Evolutionary conservation across 768 basidiomycete genomes (phyloP).

Genomic region (Hortiboletus campestris): DNA sequence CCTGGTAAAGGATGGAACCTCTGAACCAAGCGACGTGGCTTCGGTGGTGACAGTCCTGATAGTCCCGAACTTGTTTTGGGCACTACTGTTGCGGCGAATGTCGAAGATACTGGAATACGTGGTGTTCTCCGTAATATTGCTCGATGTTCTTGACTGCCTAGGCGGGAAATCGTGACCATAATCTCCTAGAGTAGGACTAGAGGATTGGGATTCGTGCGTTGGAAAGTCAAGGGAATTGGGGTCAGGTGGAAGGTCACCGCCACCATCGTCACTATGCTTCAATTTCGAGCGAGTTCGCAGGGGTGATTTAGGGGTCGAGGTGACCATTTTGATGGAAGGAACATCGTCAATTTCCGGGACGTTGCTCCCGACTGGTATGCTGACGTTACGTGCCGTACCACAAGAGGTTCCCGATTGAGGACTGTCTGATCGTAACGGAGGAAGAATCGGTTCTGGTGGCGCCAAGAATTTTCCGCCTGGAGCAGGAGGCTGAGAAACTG

Average conservation of each 20-base stretch:
- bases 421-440: constrained; percentile 55
- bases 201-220: constrained; percentile 36
- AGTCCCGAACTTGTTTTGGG: constrained; percentile 68
- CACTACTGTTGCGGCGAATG: constrained; percentile 40
- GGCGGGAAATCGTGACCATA: constrained; percentile 36
- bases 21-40: constrained; percentile 60
- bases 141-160: constrained; percentile 65
- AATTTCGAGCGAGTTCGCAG: constrained; percentile 40
- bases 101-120: constrained; percentile 66
- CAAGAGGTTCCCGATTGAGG: constrained; percentile 45
- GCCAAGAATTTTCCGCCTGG: constrained; percentile 46
- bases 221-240: constrained; percentile 32
- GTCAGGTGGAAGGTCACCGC: constrained; percentile 7
- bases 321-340: constrained; percentile 33
- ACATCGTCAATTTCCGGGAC: constrained; percentile 37
- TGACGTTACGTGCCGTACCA: constrained; percentile 31
- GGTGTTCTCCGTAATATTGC: constrained; percentile 53
- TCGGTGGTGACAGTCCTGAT: constrained; percentile 83
- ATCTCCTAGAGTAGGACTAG: constrained; percentile 33
- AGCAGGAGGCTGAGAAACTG: constrained; percentile 37
- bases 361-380: constrained; percentile 10
- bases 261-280: constrained; percentile 13
- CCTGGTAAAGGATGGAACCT: constrained; percentile 60
- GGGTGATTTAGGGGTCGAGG: constrained; percentile 50
- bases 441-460: constrained; percentile 46